Evolutionary conservation across 2,329 filamentous ascomycete genomes (phyloP), one percentile per base, ranked within the genome.

Genomic region (Aureobasidium melanogenum): DNA sequence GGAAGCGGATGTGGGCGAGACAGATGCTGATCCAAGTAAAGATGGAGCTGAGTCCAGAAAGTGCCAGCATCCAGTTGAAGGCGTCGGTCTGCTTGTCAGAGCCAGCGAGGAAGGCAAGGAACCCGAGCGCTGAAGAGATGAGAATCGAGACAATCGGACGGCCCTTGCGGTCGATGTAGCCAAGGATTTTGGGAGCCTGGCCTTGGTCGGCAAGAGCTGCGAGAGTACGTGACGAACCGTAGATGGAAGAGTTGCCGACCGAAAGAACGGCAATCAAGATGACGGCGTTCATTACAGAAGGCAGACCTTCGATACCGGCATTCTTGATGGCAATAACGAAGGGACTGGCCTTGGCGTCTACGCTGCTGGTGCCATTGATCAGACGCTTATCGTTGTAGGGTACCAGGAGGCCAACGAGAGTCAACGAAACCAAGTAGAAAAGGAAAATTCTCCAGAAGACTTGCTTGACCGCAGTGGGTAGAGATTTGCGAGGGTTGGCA

Each of bases 311-410:
- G 68, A 97, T 95, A 9, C 89, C 63, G 1, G 91, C 91, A 64
- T 91, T 88, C 66, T 88, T 80, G 67, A 96, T 96, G 64, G 92
- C 90, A 68, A 97, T 95, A 68, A 97, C 92, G 72, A 97, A 97
- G 1, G 93, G 93, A 2, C 91, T 96, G 1, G 91, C 88, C 28
- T 85, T 84, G 46, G 87, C 84, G 71, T 91, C 84, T 52, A 82
- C 82, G n/a, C 79, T 78, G 60, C 77, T 82, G 26, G 72, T 76
- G 43, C 80, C 79, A 12, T 79, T 78, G 1, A 91, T 77, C 0
- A 96, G 85, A 3, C 81, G 78, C 0, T 70, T 60, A 64, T 95
- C 84, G 67, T 83, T 76, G 72, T 88, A 92, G 0, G 87, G 88
- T 0, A 97, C 90, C 2, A 96, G 79, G 0, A 96, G 80, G 28